phyloP scores from a whole-genome alignment of 768 basidiomycete species.

The Amanita inopinata region DNA sequence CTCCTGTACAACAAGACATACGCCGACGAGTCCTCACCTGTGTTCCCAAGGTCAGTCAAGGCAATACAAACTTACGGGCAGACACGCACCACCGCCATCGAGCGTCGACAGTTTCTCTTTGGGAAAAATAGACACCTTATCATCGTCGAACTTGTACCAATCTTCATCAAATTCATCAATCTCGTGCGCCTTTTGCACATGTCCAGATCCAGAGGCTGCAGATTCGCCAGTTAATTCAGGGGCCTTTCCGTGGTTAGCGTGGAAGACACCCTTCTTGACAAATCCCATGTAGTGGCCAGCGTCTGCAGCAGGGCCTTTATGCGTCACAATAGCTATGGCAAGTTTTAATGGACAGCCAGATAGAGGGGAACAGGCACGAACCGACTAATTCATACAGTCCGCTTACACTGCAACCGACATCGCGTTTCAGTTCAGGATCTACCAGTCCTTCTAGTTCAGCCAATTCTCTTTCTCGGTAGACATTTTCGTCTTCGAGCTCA shows the following conservation, averaged over 20 bases:
- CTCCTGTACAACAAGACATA: constrained; percentile 84
- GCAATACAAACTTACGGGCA: neutral
- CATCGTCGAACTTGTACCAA: constrained; percentile 97
- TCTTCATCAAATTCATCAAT: constrained; percentile 63
- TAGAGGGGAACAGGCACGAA: constrained; percentile 27
- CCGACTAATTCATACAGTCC: constrained; percentile 90
- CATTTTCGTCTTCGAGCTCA: constrained; percentile 57
- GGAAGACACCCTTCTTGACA: constrained; percentile 70
- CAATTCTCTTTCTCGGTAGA: constrained; percentile 55
- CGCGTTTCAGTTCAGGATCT: constrained; percentile 49
- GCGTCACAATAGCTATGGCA: constrained; percentile 79
- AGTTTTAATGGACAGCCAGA: constrained; percentile 6
- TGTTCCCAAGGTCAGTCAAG: neutral
- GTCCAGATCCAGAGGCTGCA: constrained; percentile 13
- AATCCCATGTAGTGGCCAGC: constrained; percentile 94
- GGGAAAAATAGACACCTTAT: constrained; percentile 82
- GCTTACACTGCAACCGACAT: constrained; percentile 65
- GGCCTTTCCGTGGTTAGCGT: constrained; percentile 24
- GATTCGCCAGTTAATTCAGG: constrained; percentile 13
- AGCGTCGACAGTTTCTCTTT: constrained; percentile 76
- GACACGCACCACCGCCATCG: constrained; percentile 65
- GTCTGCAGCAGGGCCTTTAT: constrained; percentile 94
- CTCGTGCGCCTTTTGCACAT: constrained; percentile 16
- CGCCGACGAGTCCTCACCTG: constrained; percentile 68
- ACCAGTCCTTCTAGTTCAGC: constrained; percentile 57